These are phyloP conservation scores for Primulina tabacum DNA, from an alignment of 257 asterid species.

Conservation along the genomic window DNA sequence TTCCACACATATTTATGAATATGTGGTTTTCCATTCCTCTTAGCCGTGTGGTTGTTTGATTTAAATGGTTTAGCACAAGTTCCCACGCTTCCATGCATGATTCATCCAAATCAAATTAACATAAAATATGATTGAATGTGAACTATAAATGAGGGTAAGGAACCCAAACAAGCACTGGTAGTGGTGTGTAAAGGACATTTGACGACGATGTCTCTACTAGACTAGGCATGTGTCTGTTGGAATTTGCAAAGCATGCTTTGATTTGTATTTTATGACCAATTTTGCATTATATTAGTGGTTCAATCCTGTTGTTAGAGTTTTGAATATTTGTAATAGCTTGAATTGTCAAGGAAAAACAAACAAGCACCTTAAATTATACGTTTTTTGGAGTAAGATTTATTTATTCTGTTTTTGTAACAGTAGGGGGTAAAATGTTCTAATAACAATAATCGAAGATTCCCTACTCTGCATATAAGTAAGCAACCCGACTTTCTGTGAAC, in stretches of 20 bases:
- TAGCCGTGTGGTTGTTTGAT: background rate
- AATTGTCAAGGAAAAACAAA: background rate
- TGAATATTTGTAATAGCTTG: constrained; percentile 3
- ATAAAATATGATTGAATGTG: no score
- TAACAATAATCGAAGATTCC: background rate
- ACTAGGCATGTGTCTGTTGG: no score
- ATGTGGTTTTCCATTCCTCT: background rate
- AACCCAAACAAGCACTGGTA: no score
- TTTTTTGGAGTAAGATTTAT: background rate
- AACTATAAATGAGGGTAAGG: no score
- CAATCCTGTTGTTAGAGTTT: background rate
- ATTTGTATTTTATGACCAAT: no score
- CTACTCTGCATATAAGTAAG: background rate
- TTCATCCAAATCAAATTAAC: no score
- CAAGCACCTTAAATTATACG: background rate
- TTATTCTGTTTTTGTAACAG: background rate
- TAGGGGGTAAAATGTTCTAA: background rate
- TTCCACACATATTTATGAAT: background rate
- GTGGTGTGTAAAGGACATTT: no score
- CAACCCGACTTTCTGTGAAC: background rate
- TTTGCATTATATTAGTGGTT: background rate
- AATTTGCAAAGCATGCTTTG: no score
- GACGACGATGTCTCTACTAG: no score
- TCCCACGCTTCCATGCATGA: no score
- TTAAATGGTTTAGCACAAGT: no score